Evolutionary conservation across 768 basidiomycete genomes (phyloP).

Genomic region (Termitomyces sp.): DNA sequence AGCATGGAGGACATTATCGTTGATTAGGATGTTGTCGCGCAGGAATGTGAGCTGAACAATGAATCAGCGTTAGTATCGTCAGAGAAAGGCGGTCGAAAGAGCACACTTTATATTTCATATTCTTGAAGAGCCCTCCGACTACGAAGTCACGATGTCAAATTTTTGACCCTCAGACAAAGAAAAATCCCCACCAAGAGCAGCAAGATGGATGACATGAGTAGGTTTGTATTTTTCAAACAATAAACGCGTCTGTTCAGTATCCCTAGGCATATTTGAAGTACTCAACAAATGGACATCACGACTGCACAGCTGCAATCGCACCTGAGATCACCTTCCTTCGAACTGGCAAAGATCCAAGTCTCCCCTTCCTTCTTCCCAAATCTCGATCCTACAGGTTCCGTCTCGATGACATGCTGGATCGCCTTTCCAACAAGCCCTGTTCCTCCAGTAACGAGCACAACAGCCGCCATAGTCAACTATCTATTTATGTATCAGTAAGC

Average conservation of each 20-base stretch:
- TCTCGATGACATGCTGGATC: conserved; percentile 74
- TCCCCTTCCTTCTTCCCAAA: conserved; percentile 78
- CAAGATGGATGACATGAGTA: conserved; percentile 95
- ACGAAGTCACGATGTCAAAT: conserved; percentile 7
- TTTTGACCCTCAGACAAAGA: background rate
- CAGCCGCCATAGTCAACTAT: conserved; percentile 29
- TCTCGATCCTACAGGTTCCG: conserved; percentile 71
- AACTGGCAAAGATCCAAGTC: conserved; percentile 81
- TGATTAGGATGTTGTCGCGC: conserved; percentile 92
- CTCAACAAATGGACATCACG: conserved; percentile 1
- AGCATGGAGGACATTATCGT: conserved; percentile 86
- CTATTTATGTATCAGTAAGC: background rate
- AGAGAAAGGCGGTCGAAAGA: background rate
- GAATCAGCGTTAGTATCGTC: background rate
- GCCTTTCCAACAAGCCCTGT: conserved; percentile 86
- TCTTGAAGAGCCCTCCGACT: conserved; percentile 95
- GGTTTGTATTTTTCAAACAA: conserved; percentile 91
- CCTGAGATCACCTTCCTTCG: conserved; percentile 84
- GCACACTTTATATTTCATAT: conserved; percentile 88
- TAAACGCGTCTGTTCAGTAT: conserved; percentile 61
- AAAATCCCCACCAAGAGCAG: conserved; percentile 72
- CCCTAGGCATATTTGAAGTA: conserved; percentile 37
- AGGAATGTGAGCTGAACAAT: conserved; percentile 77
- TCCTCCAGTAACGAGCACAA: conserved; percentile 82
- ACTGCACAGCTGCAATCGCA: conserved; percentile 22